Evolutionary conservation across 2,329 filamentous ascomycete species (phyloP), one percentile per base, ranked within the genome.

Genomic region (Colletotrichum plurivorum): DNA sequence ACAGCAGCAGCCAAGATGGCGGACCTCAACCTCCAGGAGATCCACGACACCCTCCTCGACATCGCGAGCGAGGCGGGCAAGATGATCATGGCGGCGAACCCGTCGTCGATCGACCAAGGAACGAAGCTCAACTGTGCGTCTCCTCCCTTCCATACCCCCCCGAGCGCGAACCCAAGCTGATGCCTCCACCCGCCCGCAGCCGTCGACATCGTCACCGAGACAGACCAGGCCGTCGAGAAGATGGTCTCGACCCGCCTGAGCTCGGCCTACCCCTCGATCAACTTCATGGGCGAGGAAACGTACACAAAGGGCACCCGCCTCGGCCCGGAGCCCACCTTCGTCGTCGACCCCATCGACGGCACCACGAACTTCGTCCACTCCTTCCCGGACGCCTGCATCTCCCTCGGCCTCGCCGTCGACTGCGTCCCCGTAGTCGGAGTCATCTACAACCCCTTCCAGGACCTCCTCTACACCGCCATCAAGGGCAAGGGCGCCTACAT

Each of bases 261-360:
- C 3, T 71, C 79, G 16, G 78, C 82, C 18, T 91, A 89, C 77
- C 90, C 90, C 1, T 72, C 77, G 70, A 88, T 87, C 75, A 78
- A 84, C 72, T 93, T 94, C 79, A 89, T 94, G 78, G 92, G 92
- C 76, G 92, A 94, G 77, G 93, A 95, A 81, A 94, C 92, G 31
- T 92, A 94, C 82, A 84, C 89, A 71, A 87, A 91, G 1, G 92
- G 92, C 74, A 83, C 84, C 70, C 82, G 80, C 51, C 83, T 95
- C 54, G 91, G 89, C 0, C 78, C 85, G 36, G 86, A 86, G 16
- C 93, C 93, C 2, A 95, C 93, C 51, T 95, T 95, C 81, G 88
- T 95, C 76, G 90, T 93, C 73, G 93, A 95, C 78, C 93, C 93
- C 52, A 94, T 95, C 74, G 93, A 95, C 81, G 93, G 92, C 76